These are phyloP conservation scores for Nemania sp. DNA, from an alignment of 2,329 filamentous ascomycete species.

Conservation along the genomic window DNA sequence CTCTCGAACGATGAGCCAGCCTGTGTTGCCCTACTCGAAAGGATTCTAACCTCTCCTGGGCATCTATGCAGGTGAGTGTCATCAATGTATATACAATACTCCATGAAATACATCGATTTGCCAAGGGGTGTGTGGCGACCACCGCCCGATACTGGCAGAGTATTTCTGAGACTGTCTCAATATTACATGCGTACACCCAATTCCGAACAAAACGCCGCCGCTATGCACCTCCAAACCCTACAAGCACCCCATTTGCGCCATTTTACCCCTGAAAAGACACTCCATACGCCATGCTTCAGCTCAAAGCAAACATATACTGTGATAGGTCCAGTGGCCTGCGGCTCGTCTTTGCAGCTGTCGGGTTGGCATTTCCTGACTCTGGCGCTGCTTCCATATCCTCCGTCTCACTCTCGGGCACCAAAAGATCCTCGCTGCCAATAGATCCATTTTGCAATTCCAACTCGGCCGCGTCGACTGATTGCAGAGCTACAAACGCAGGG, in stretches of 20 bases:
- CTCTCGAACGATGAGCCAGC: not conserved
- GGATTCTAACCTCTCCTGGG: not conserved
- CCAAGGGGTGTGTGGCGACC: not conserved
- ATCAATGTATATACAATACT: not conserved
- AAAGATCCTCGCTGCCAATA: constrained; percentile 68
- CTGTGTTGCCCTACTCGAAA: not conserved
- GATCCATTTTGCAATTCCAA: constrained; percentile 63
- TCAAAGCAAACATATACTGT: constrained; percentile 57
- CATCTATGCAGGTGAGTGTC: not conserved
- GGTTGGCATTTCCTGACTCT: constrained; percentile 44
- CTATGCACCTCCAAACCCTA: constrained; percentile 23
- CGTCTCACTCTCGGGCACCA: constrained; percentile 63
- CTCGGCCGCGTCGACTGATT: constrained; percentile 65
- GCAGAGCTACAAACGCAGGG: constrained; percentile 66
- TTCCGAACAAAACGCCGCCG: constrained; percentile 31
- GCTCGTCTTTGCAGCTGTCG: constrained; percentile 35
- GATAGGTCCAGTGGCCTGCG: constrained; percentile 60
- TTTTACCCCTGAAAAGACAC: constrained; percentile 9
- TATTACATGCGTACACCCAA: constrained; percentile 14
- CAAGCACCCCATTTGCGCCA: constrained; percentile 16
- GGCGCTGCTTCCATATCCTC: constrained; percentile 43
- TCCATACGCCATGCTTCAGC: constrained; percentile 20
- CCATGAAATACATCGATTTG: not conserved
- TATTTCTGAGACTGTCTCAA: not conserved
- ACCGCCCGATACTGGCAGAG: not conserved